Base-by-base conservation (phyloP, 2,329 filamentous ascomycete genomes). In the Acrocalymma vagum region DNA sequence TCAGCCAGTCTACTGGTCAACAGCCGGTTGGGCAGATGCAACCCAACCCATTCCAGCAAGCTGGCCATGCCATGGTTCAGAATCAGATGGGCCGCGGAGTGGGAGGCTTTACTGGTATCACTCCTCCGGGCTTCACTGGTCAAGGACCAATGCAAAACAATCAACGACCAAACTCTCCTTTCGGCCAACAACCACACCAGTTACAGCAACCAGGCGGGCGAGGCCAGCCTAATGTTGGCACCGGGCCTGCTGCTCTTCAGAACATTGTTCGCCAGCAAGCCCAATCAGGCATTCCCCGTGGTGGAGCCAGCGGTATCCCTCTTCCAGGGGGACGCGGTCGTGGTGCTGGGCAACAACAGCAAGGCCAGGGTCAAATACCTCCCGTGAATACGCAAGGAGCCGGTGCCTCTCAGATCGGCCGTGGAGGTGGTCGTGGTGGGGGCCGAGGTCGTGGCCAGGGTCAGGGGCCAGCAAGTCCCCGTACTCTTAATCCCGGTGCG, bases 401-500 rank as follows among this genome's bases (percentile, higher is more conserved):
- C 4, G 43, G 37, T 13, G 34, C 44, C 16, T 49, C 56, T 15
- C 58, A 62, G 30, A 58, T 61, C 16, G 60, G 57, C 9, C 62
- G 65, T 25, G 64, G 62, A 18, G 62, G 60, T 8, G 41, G 53
- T 5, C 48, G 63, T 24, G 58, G 65, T n/a, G 47, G 54, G 29
- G 48, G 60, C 7, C 48, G 57, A 7, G 44, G 51, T 8, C 42
- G 56, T 14, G 53, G 56, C 3, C 51, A 51, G 14, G 53, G 44
- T 14, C 51, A 58, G 21, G 58, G 54, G 13, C 53, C 47, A 33
- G 34, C 31, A 2, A 59, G 53, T 10, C 58, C 61, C 0, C 35
- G 40, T 1, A 55, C 51, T 3, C 50, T 73, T 46, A 73, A 71
- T 28, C 61, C 69, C 1, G 56, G 52, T 13, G 71, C 70, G 1